phyloP scores from a whole-genome alignment of 2,329 filamentous ascomycete species.

The Fusarium cicatricum region DNA sequence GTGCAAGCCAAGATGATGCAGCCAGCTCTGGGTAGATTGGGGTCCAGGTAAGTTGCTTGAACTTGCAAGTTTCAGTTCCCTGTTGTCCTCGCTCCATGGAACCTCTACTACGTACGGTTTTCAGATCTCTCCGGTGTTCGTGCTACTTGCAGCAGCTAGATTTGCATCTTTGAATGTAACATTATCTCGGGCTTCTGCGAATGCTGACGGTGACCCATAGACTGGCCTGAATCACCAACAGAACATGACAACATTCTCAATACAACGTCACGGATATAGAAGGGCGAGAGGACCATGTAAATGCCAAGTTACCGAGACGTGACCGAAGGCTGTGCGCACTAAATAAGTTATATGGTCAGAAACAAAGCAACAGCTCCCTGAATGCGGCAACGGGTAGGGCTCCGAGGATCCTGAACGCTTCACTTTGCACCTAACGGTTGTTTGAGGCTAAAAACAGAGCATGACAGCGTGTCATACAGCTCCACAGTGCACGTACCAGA shows the following conservation, averaged over 20 bases:
- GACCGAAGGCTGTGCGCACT: conserved; percentile 17
- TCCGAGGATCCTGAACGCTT: conserved; percentile 9
- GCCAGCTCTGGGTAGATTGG: no score
- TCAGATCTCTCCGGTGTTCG: conserved; percentile 5
- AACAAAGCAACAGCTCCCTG: conserved; percentile 7
- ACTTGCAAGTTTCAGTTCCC: conserved; percentile 11
- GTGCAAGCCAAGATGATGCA: not conserved
- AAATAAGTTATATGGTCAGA: conserved; percentile 8
- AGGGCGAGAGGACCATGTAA: conserved; percentile 1
- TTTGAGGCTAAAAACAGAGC: conserved; percentile 13
- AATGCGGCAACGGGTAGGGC: conserved; percentile 4
- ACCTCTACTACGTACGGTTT: not conserved
- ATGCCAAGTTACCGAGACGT: conserved; percentile 8
- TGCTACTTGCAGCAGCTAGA: conserved; percentile 21
- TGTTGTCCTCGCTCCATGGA: not conserved
- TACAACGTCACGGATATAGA: conserved; percentile 6
- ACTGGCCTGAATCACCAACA: conserved; percentile 2
- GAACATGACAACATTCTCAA: not conserved
- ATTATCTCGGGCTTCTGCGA: conserved; percentile 8
- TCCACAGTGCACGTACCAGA: conserved; percentile 3
- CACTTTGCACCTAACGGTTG: not conserved
- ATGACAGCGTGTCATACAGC: conserved; percentile 23
- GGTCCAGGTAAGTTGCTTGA: no score
- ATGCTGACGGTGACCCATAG: not conserved
- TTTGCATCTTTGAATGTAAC: conserved; percentile 14